Evolutionary conservation across 768 basidiomycete species (phyloP).

Genomic region (Phlegmacium glaucopus): DNA sequence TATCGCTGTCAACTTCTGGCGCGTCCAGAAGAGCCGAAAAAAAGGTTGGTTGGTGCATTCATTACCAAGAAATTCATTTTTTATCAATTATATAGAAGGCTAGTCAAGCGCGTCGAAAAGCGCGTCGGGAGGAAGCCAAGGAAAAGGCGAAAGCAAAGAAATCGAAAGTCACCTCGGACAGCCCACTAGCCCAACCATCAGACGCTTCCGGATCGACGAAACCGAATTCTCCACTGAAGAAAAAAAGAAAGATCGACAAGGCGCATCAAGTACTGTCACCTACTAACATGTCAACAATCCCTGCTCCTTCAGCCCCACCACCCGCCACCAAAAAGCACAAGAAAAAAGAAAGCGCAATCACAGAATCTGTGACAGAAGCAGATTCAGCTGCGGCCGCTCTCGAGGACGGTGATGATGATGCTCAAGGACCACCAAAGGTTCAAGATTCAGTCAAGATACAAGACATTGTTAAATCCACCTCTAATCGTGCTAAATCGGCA

Average conservation of each 20-base stretch:
- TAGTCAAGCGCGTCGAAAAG: constrained; percentile 40
- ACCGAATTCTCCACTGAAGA: constrained; percentile 13
- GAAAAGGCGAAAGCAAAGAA: constrained; percentile 22
- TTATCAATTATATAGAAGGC: constrained; percentile 35
- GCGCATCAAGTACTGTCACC: not conserved
- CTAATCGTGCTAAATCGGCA: constrained; percentile 34
- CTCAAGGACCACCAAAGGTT: not conserved
- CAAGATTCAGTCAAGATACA: constrained; percentile 10
- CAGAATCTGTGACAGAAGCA: not conserved
- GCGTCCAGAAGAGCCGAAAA: constrained; percentile 62
- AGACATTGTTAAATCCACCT: constrained; percentile 34
- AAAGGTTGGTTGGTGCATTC: constrained; percentile 35
- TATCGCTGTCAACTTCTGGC: constrained; percentile 16
- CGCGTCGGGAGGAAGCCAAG: constrained; percentile 48
- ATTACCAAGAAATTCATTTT: not conserved
- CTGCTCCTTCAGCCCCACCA: not conserved
- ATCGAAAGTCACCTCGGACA: not conserved
- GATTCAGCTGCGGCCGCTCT: not conserved
- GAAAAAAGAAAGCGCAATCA: not conserved
- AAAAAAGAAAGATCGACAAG: constrained; percentile 18
- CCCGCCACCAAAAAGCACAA: not conserved
- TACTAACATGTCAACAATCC: not conserved
- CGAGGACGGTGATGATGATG: not conserved
- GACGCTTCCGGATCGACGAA: not conserved
- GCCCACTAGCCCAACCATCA: not conserved